phyloP scores from a whole-genome alignment of 1,284 basidiomycete species.

The Ustilago curta region DNA sequence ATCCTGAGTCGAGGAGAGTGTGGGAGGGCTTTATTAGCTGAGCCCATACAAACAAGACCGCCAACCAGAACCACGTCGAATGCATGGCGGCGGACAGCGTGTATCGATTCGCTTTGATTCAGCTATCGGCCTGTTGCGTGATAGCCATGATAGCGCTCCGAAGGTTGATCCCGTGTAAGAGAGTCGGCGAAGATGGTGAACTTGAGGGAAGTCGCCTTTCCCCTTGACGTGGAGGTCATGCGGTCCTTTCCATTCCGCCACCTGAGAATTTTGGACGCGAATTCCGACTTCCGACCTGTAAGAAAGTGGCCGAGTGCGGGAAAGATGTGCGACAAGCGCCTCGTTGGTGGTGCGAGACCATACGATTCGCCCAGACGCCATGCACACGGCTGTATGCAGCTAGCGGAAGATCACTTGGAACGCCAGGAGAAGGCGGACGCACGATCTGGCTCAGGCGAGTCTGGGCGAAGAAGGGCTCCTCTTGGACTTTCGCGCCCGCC shows the following conservation, averaged over 20 bases:
- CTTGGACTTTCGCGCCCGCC: too few relatives aligned
- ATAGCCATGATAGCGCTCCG: constrained; percentile 9
- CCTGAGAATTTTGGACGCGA: not conserved
- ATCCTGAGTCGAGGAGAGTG: constrained; percentile 29
- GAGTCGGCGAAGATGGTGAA: not conserved
- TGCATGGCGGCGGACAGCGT: constrained; percentile 17
- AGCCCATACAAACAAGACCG: constrained; percentile 12
- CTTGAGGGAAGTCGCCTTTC: not conserved
- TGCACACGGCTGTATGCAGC: too few relatives aligned
- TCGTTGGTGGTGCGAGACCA: too few relatives aligned
- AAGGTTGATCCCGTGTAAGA: not conserved
- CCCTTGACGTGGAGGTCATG: constrained; percentile 3
- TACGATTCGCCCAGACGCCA: too few relatives aligned
- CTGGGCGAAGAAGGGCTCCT: too few relatives aligned
- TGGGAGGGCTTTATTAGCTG: constrained; percentile 9
- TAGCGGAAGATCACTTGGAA: too few relatives aligned
- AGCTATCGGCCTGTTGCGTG: not conserved
- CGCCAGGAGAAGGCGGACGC: too few relatives aligned
- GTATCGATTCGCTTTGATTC: constrained; percentile 5
- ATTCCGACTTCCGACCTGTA: constrained; percentile 4
- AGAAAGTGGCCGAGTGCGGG: too few relatives aligned
- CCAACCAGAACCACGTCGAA: constrained; percentile 8
- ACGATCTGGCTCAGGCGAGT: too few relatives aligned
- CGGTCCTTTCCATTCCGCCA: not conserved
- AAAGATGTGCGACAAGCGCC: too few relatives aligned